A percentile compares a stretch with the other conserved stretches of the same genome.
These are phyloP conservation scores for Eragrostis nindensis DNA, from an alignment of 176 grass and related monocot species.

Conservation along the genomic window DNA sequence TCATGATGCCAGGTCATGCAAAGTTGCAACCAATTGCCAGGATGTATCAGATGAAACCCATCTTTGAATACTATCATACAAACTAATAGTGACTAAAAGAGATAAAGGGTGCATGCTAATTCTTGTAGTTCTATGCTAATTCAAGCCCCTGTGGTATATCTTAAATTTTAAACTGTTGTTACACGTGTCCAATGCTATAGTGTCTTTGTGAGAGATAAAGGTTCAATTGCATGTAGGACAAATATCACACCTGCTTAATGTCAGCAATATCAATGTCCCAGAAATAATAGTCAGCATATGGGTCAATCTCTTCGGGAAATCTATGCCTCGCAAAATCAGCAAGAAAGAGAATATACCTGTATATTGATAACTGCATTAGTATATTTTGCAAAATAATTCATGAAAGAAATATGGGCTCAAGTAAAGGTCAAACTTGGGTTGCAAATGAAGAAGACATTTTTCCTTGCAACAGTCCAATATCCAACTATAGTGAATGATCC, in stretches of 20 bases:
- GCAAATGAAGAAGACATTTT: constrained; percentile 74
- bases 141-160: constrained; percentile 7
- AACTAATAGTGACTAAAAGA: background rate
- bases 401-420: constrained; percentile 30
- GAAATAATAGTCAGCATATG: constrained; percentile 78
- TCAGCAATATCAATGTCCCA: constrained; percentile 84
- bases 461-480: constrained; percentile 89
- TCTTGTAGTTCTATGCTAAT: background rate
- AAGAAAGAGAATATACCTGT: constrained; percentile 86
- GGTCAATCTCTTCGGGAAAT: constrained; percentile 81
- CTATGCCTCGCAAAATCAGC: constrained; percentile 73
- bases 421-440: constrained; percentile 74
- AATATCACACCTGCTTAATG: constrained; percentile 70
- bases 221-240: constrained; percentile 3
- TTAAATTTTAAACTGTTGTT: constrained; percentile 31
- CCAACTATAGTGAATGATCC: constrained; percentile 92
- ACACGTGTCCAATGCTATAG: background rate
- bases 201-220: constrained; percentile 24
- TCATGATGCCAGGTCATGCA: constrained; percentile 14
- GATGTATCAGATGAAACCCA: constrained; percentile 3
- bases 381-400: constrained; percentile 34
- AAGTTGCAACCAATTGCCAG: constrained; percentile 25
- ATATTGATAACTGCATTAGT: constrained; percentile 35
- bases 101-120: too few species aligned
- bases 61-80: constrained; percentile 12